These are phyloP conservation scores for Mycena albidolilacea DNA, from an alignment of 768 basidiomycete species.

Conservation along the genomic window DNA sequence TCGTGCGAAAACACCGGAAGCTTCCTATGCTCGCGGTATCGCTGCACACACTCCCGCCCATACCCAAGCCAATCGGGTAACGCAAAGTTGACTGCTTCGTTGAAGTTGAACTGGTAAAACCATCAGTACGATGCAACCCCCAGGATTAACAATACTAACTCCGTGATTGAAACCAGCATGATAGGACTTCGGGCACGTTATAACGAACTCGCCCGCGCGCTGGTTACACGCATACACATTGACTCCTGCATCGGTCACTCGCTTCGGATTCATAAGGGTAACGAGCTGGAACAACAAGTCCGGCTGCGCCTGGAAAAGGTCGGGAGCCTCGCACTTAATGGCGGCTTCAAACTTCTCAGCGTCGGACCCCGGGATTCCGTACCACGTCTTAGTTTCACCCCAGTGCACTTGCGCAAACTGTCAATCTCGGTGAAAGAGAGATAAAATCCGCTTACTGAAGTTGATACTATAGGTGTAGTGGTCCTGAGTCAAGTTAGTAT, in stretches of 20 bases:
- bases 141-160: slow-evolving; percentile 63
- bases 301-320: slow-evolving; percentile 97
- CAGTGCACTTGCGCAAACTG: slow-evolving; percentile 83
- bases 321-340: slow-evolving; percentile 95
- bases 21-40: slow-evolving; percentile 93
- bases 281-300: slow-evolving; percentile 97
- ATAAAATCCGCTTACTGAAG: slow-evolving; percentile 75
- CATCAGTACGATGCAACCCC: slow-evolving; percentile 39
- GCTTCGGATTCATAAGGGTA: slow-evolving; percentile 95
- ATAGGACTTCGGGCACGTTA: slow-evolving; percentile 98
- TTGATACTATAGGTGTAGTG: slow-evolving; percentile 98
- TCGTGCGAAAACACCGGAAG: slow-evolving; percentile 98
- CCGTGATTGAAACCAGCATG: slow-evolving; percentile 99
- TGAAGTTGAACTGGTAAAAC: slow-evolving; percentile 88
- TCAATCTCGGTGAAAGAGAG: slow-evolving; percentile 37
- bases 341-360: slow-evolving; percentile 97
- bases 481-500: slow-evolving; percentile 68
- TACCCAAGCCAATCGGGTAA: slow-evolving; percentile 94
- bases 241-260: slow-evolving; percentile 90
- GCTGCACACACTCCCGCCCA: slow-evolving; percentile 89
- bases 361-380: slow-evolving; percentile 96
- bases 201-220: slow-evolving; percentile 96
- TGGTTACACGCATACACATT: slow-evolving; percentile 96
- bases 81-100: slow-evolving; percentile 99
- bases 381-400: slow-evolving; percentile 99